A percentile compares a stretch with the other conserved stretches of the same genome.
Conservation (phyloP, 1,284 basidiomycete species). For the Mycena citricolor region DNA sequence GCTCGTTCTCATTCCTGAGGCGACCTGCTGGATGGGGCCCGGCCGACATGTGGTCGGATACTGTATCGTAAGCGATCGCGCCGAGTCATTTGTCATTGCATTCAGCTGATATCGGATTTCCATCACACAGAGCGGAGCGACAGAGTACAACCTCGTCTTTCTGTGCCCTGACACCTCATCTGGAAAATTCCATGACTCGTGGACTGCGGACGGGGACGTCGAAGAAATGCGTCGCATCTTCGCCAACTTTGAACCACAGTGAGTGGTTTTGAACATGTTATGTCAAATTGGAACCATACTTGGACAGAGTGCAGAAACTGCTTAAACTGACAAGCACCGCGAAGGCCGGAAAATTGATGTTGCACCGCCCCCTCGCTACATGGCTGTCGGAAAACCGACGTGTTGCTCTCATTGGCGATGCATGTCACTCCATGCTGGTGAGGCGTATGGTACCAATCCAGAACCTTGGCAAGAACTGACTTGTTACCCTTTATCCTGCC, state of each 20-base stretch:
- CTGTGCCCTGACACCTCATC: constrained; percentile 41
- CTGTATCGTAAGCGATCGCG: constrained; percentile 36
- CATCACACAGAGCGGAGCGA: constrained; percentile 36
- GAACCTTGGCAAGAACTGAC: too few species aligned
- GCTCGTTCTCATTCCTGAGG: constrained; percentile 40
- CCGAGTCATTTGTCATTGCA: too few species aligned
- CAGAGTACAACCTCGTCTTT: constrained; percentile 50
- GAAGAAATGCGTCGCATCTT: constrained; percentile 46
- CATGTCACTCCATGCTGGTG: constrained; percentile 67
- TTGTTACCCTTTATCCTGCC: not conserved
- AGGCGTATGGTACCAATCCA: not conserved
- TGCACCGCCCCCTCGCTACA: constrained; percentile 40
- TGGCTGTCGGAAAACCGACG: constrained; percentile 50
- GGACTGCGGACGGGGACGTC: constrained; percentile 32
- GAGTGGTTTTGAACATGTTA: constrained; percentile 16
- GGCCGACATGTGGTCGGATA: constrained; percentile 45
- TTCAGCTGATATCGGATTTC: too few species aligned
- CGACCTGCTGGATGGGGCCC: constrained; percentile 49
- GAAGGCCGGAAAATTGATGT: constrained; percentile 55
- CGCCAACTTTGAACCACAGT: constrained; percentile 49
- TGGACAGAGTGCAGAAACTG: constrained; percentile 50
- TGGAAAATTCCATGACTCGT: constrained; percentile 38
- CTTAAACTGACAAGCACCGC: constrained; percentile 48
- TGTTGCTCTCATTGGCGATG: constrained; percentile 53
- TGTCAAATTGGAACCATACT: too few species aligned